Evolutionary conservation across 805 yeast genomes (phyloP).

Genomic region (Metschnikowia dekortorum): DNA sequence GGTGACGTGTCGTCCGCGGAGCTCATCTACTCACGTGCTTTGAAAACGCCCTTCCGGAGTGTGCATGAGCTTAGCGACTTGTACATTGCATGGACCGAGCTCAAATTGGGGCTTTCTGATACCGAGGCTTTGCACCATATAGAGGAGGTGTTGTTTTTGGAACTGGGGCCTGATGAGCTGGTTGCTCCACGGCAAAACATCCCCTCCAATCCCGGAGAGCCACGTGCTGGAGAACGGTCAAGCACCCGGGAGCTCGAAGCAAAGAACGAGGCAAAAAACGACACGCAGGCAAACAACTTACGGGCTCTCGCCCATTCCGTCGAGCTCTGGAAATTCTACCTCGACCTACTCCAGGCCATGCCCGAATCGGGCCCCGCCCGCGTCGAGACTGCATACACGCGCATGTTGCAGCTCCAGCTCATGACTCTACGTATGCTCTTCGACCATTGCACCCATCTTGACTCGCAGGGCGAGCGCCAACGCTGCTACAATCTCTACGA

Average conservation of each 20-base stretch:
- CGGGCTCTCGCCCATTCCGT: conserved; percentile 47
- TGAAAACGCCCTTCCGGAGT: conserved; percentile 62
- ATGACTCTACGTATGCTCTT: conserved; percentile 66
- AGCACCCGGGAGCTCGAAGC: too few species aligned
- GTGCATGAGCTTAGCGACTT: conserved; percentile 63
- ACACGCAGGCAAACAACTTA: neutral
- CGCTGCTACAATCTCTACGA: conserved; percentile 62
- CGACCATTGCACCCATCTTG: conserved; percentile 61
- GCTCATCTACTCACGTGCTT: conserved; percentile 57
- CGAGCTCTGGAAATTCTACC: conserved; percentile 67
- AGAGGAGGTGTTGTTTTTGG: conserved; percentile 25
- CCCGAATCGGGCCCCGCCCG: conserved; percentile 31
- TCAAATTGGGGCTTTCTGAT: conserved; percentile 49
- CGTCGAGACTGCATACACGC: conserved; percentile 24
- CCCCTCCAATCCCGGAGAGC: too few species aligned
- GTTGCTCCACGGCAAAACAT: too few species aligned
- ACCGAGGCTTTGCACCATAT: conserved; percentile 36
- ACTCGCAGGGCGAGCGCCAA: conserved; percentile 42
- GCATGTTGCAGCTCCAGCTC: conserved; percentile 44
- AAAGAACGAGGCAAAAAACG: neutral
- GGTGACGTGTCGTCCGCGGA: conserved; percentile 58
- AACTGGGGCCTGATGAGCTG: neutral
- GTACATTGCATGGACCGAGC: conserved; percentile 74
- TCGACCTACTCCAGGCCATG: conserved; percentile 63
- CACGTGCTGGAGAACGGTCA: too few species aligned